Base-by-base conservation (phyloP, 2,329 filamentous ascomycete species). In the Ophiosphaerella narmari region DNA sequence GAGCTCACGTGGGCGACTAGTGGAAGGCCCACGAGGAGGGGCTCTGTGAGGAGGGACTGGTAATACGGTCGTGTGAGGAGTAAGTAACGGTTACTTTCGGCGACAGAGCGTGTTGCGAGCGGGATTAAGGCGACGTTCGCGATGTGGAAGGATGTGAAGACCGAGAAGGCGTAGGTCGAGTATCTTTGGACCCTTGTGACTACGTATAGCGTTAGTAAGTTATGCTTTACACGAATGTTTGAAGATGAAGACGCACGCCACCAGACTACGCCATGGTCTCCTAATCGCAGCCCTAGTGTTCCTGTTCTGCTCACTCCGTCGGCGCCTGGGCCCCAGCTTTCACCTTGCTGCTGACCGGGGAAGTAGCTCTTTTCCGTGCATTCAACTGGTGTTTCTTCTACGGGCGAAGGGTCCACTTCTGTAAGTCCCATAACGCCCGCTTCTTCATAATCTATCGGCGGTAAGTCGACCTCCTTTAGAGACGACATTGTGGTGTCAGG, bases 1-100 rank as follows among this genome's bases (percentile, higher is more conserved):
- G 90, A 88, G 12, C 82, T 79, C 37, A 97, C 79, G 71, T 97
- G 93, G 2, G 86, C 82, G 50, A 86, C 71, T 18, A 96, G 78
- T 2, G 93, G 91, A 2, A 91, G 73, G 37, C 82, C 85, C 52
- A 97, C 84, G 54, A 97, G 80, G 16, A 95, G 76, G 3, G 91
- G 90, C 69, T 97, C 92, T 13, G 90, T 77, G 2, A 87, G 82
- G 1, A 63, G 48, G 18, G 90, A 92, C 74, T 97, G 93, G 78
- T 97, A 97, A 72, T 94, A 86, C 41, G 95, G 92, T 54, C 93
- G 86, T 24, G 91, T 92, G 72, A 96, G 89, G 57, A 97, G 87
- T 41, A 97, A 86, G 74, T 91, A 96, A 42, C 86, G 86, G 70
- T 97, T 92, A 52, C 89, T 89, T 44, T 77, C 55, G 84, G 85